Conservation (phyloP, 129 eudicot species). For the Escallonia rubra region DNA sequence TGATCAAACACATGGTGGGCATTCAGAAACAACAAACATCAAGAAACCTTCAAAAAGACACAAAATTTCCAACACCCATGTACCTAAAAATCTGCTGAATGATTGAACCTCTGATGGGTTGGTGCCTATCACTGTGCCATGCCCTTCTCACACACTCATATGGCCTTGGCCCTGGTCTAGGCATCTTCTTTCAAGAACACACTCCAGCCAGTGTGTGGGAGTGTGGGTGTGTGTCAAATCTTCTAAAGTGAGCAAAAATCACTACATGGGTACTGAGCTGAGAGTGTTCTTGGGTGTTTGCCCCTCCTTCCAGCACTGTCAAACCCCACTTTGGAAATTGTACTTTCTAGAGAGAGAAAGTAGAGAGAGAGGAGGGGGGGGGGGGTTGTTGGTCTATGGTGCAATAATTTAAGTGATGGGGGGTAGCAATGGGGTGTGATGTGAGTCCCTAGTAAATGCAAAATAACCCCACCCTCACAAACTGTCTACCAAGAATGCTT, state of each 20-base stretch:
- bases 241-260: conserved; percentile 12
- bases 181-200: conserved; percentile 49
- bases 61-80: neutral
- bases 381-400: neutral
- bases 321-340: neutral
- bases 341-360: conserved; percentile 4
- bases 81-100: conserved; percentile 79
- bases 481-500: conserved; percentile 4
- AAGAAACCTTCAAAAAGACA: neutral
- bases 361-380: neutral
- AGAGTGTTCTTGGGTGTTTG: neutral
- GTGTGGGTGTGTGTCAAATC: neutral
- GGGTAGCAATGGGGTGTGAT: neutral
- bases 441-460: neutral
- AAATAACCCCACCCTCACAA: neutral
- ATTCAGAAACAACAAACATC: conserved; percentile 2
- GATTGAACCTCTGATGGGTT: conserved; percentile 78
- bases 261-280: conserved; percentile 20
- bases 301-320: conserved; percentile 2
- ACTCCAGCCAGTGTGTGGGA: neutral
- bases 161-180: conserved; percentile 89
- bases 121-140: conserved; percentile 96
- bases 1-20: conserved; percentile 51
- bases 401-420: neutral
- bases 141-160: conserved; percentile 86